These are phyloP conservation scores for Pyrus pyrifolia DNA, from an alignment of 306 rosid species.

Conservation along the genomic window DNA sequence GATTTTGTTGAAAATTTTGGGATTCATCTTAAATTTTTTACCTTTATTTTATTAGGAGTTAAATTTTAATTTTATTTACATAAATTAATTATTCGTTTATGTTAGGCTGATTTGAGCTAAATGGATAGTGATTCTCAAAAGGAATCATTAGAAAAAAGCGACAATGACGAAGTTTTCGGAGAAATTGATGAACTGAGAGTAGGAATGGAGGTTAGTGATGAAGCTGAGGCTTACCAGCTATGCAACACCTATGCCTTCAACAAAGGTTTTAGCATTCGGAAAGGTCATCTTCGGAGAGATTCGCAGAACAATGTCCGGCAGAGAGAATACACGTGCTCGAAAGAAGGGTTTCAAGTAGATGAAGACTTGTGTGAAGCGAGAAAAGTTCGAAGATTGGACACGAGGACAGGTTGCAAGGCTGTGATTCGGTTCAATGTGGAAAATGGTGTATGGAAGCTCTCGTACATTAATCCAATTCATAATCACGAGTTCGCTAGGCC, in stretches of 20 bases:
- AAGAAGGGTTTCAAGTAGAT: slow-evolving; percentile 2
- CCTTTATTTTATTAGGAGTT: not conserved
- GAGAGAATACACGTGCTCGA: not conserved
- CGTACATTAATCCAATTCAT: not conserved
- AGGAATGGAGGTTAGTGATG: not conserved
- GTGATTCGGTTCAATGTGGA: not conserved
- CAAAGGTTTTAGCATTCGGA: slow-evolving; percentile 6
- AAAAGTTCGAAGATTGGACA: not conserved
- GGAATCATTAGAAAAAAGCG: not conserved
- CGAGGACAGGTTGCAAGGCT: slow-evolving; percentile 10
- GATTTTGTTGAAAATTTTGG: not conserved
- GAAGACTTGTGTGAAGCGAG: not conserved
- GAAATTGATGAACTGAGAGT: not conserved
- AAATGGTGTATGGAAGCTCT: not conserved
- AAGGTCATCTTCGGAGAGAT: slow-evolving; percentile 4
- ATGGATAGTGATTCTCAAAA: not conserved
- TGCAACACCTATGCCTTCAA: not conserved
- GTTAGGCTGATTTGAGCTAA: not conserved
- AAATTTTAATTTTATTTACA: too few relatives aligned
- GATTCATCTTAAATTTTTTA: not conserved
- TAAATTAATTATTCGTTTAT: not conserved
- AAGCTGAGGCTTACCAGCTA: not conserved
- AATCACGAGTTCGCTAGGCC: slow-evolving; percentile 1
- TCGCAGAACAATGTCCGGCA: not conserved
- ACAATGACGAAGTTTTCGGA: not conserved